phyloP scores from a whole-genome alignment of 208 protist genomes.

The Leishmania turanica region DNA sequence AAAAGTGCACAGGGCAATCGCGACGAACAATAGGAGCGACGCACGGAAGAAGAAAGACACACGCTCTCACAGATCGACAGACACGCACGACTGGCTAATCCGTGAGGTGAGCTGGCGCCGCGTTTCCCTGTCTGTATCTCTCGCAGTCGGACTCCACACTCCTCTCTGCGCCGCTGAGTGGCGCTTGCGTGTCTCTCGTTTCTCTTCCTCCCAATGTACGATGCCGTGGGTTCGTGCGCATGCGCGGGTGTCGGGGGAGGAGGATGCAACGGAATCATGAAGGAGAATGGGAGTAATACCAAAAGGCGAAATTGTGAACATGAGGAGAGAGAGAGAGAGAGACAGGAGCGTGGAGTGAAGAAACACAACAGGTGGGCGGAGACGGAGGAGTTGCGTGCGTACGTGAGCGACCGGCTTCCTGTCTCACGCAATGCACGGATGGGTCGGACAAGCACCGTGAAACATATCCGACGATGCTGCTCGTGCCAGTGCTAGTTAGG shows the following conservation, averaged over 20 bases:
- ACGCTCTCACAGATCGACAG: background rate
- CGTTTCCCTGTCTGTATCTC: background rate
- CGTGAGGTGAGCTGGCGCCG: background rate
- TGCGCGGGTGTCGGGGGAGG: background rate
- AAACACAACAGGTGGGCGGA: slow-evolving; percentile 5
- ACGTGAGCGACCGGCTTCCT: background rate
- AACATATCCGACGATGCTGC: background rate
- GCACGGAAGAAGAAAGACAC: background rate
- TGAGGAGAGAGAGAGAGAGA: background rate
- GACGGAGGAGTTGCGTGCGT: background rate
- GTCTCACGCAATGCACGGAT: background rate
- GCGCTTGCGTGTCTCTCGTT: background rate
- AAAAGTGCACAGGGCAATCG: background rate
- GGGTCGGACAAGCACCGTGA: background rate
- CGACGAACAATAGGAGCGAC: background rate
- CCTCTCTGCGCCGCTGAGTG: background rate
- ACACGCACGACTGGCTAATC: background rate
- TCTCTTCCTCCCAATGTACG: background rate
- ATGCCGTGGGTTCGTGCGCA: background rate
- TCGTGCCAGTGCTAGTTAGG: background rate
- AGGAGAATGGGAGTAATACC: background rate
- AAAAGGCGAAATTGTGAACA: background rate
- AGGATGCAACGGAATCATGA: background rate
- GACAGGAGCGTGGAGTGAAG: background rate
- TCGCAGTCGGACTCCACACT: background rate